Base-by-base conservation (phyloP, 768 basidiomycete species). In the Austroboletus festivus region DNA sequence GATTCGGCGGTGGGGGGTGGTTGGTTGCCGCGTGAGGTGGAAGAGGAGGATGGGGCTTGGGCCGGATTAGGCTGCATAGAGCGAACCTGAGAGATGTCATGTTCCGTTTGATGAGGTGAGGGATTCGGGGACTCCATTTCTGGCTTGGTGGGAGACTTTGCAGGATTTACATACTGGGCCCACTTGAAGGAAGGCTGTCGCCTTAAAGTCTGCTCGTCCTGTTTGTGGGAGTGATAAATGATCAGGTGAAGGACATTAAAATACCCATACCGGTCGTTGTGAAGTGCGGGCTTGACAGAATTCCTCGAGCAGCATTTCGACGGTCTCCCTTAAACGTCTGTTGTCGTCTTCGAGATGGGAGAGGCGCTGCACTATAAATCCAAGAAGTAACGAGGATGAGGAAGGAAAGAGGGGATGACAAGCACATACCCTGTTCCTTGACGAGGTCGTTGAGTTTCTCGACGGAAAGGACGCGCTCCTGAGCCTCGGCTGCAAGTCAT, bases 151-250 rank as follows among this genome's bases (percentile, higher is more conserved):
- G 91, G 91, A 18, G 91, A 93, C 54, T 81, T 82, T 48, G 81
- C 68, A 2, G 86, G 81, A 62, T 88, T 86, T 24, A 83, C 80
- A 52, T 83, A 92, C 47, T 83, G 78, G 0, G 89, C 89, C 91
- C 91, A 93, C 61, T 91, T 91, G 70, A 92, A 90, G 13, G 91
- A 91, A 24, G 83, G 81, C 59, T 89, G 88, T 46, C 88, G 78
- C 44, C 73, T 75, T 19, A 93, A 67, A 4, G 81, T 67, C 44
- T 72, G 76, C 23, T 67, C 66, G 15, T 73, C 74, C 51, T 62
- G 51, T 35, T 44, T 42, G 44, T 44, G 39, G 15, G 45, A 43
- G 46, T 42, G 59, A 31, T 59, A 50, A 53, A 37, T 38, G 34
- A 52, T 30, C 46, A 46, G 44, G 7, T 6, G 21, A 26, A 20